Evolutionary conservation across 2,329 filamentous ascomycete species (phyloP).

Genomic region (Aspergillus costaricaensis): DNA sequence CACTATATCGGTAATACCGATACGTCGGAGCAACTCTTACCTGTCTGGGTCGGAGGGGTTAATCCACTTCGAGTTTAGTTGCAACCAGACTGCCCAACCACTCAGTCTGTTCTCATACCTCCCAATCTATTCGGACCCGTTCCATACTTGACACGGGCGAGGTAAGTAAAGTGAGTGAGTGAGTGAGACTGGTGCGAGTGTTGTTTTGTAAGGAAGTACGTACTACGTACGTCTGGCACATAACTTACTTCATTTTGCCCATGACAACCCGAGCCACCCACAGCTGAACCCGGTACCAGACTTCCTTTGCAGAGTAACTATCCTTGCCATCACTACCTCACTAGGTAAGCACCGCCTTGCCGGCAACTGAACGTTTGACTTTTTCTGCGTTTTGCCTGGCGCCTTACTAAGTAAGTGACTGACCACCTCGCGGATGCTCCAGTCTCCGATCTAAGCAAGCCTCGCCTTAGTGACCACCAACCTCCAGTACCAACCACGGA

Average conservation of each 20-base stretch:
- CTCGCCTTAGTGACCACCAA: background rate
- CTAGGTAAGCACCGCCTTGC: constrained; percentile 3
- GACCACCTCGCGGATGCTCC: background rate
- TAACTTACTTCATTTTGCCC: background rate
- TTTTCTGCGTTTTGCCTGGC: constrained; percentile 1
- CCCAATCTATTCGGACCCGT: constrained; percentile 5
- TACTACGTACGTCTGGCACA: background rate
- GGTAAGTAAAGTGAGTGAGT: background rate
- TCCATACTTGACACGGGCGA: constrained; percentile 1
- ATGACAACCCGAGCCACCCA: constrained; percentile 7
- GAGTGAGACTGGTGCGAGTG: background rate
- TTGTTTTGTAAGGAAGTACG: background rate
- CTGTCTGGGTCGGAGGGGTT: background rate
- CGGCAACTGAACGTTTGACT: constrained; percentile 4
- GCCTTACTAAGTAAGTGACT: background rate
- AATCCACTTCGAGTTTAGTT: constrained; percentile 12
- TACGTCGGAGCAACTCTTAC: background rate
- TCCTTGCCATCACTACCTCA: background rate
- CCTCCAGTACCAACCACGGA: background rate
- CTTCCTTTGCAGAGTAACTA: background rate
- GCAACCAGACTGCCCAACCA: constrained; percentile 15
- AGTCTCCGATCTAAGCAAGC: background rate
- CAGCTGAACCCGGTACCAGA: background rate
- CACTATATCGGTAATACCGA: constrained; percentile 9
- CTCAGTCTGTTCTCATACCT: constrained; percentile 11